Conservation (phyloP, 352 stramenopile genomes). For the Phytopythium litorale region DNA sequence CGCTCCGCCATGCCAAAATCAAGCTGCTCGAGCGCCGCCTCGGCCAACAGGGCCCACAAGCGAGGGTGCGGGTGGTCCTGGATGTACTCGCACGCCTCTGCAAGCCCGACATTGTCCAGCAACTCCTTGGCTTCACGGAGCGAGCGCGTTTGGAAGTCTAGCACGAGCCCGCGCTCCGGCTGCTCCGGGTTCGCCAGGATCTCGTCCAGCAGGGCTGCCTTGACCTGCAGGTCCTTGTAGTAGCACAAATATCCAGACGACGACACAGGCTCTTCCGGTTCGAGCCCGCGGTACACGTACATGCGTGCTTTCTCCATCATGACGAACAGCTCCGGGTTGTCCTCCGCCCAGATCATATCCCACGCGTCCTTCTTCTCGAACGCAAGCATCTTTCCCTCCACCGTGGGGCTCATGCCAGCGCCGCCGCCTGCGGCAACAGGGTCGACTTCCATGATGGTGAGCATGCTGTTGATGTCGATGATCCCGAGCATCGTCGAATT, state of each 20-base stretch:
- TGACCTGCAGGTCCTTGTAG: constrained; percentile 88
- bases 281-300: constrained; percentile 82
- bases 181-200: constrained; percentile 81
- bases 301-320: constrained; percentile 93
- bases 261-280: constrained; percentile 87
- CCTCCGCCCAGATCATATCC: constrained; percentile 91
- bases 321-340: constrained; percentile 91
- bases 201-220: constrained; percentile 80
- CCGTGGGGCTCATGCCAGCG: constrained; percentile 53
- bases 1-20: constrained; percentile 92
- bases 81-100: constrained; percentile 79
- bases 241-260: constrained; percentile 88
- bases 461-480: constrained; percentile 87
- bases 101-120: constrained; percentile 77
- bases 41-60: constrained; percentile 85
- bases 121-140: constrained; percentile 86
- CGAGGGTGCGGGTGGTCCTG: constrained; percentile 83
- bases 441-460: constrained; percentile 86
- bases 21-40: constrained; percentile 86
- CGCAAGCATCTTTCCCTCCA: constrained; percentile 61
- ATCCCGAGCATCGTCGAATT: constrained; percentile 83
- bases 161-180: constrained; percentile 71
- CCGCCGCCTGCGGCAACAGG: constrained; percentile 14
- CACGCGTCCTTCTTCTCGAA: constrained; percentile 90
- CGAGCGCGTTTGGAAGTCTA: constrained; percentile 88